These are phyloP conservation scores for Simmondsia chinensis DNA, from an alignment of 148 eudicot species.

Conservation along the genomic window DNA sequence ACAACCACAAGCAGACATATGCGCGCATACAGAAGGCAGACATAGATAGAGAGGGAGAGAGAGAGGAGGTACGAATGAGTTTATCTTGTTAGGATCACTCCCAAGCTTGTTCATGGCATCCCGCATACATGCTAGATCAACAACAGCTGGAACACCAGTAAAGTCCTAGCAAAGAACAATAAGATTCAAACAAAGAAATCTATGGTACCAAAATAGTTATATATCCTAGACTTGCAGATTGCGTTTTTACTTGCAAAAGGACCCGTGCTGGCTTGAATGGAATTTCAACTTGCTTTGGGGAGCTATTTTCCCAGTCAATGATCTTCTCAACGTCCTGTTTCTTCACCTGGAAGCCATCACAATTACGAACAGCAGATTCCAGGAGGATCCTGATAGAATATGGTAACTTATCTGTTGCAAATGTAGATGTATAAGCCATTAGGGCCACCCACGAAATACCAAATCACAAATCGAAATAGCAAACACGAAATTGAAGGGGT, in stretches of 20 bases:
- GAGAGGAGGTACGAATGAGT: conserved; percentile 71
- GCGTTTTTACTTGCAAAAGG: conserved; percentile 89
- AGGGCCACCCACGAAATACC: too few relatives aligned
- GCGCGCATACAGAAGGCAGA: not conserved
- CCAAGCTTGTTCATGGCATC: conserved; percentile 87
- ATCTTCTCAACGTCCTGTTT: conserved; percentile 87
- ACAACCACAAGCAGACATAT: too few relatives aligned
- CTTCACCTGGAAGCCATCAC: conserved; percentile 91
- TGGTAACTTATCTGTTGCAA: conserved; percentile 63
- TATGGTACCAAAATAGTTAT: too few relatives aligned
- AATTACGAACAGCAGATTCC: conserved; percentile 89
- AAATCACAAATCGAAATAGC: too few relatives aligned
- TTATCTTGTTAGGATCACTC: conserved; percentile 76
- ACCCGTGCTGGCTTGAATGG: conserved; percentile 98
- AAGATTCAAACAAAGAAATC: too few relatives aligned
- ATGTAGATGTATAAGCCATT: too few relatives aligned
- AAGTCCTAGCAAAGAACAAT: conserved; percentile 59
- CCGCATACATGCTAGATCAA: conserved; percentile 91
- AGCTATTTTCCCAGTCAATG: conserved; percentile 87
- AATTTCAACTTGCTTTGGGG: conserved; percentile 90
- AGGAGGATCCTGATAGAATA: conserved; percentile 80
- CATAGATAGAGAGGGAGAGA: conserved; percentile 1
- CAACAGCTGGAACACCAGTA: conserved; percentile 96
- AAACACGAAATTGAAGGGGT: too few relatives aligned
- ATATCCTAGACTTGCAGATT: too few relatives aligned